Percentiles rank a stretch among this genome's conserved stretches.
These are phyloP conservation scores for Vitis rupestris DNA, from an alignment of 164 flowering plant genomes.

Conservation along the genomic window DNA sequence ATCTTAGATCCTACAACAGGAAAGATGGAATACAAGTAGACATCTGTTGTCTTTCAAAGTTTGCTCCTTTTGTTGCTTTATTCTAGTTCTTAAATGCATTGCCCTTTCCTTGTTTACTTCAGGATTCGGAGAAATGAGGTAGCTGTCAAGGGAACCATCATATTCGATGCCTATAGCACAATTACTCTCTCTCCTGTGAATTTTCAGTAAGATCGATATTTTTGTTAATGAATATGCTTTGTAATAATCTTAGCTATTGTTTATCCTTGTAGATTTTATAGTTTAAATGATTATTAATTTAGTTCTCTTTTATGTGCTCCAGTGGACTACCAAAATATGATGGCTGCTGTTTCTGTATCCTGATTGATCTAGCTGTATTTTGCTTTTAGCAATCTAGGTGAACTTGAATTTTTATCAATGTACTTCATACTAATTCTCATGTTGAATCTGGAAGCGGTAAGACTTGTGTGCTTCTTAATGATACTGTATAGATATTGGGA, in stretches of 20 bases:
- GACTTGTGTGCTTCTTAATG: slow-evolving; percentile 40
- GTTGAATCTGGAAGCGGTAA: neutral
- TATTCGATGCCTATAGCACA: slow-evolving; percentile 85
- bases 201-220: slow-evolving; percentile 68
- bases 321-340: slow-evolving; percentile 98
- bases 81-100: neutral
- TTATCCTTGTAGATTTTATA: neutral
- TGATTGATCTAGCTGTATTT: neutral
- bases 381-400: neutral
- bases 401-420: neutral
- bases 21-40: slow-evolving; percentile 98
- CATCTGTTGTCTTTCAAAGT: neutral
- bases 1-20: slow-evolving; percentile 96
- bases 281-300: slow-evolving; percentile 11
- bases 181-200: slow-evolving; percentile 87
- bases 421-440: neutral
- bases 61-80: neutral
- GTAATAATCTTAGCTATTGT: neutral
- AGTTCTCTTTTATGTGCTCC: slow-evolving; percentile 27
- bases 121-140: slow-evolving; percentile 91
- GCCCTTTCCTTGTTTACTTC: slow-evolving; percentile 13
- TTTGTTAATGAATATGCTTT: neutral
- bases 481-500: slow-evolving; percentile 67
- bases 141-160: slow-evolving; percentile 74
- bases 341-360: slow-evolving; percentile 99